Base-by-base conservation (phyloP, 345 rosid species). In the Eucalyptus pumila region DNA sequence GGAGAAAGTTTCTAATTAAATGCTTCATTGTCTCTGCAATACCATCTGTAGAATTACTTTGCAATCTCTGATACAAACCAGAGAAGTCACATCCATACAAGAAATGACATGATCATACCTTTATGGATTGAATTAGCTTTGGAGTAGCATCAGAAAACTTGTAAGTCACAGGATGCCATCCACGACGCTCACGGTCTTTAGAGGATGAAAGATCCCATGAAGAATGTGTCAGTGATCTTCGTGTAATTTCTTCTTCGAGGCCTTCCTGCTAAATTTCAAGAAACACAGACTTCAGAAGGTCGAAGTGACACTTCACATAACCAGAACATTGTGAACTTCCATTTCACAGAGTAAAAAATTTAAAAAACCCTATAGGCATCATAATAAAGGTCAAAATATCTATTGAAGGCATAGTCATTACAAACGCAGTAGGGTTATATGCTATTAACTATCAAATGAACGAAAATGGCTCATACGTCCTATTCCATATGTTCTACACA, bases 111-210 rank as follows among this genome's bases (percentile, higher is more conserved):
- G 45, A 21, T 47, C 9, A 32, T 95, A 97, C 99, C 99, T 94
- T 96, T 88, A 97, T 97, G 60, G 96, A 95, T 90, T 95, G 91
- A 88, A 97, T 65, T 56, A 97, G 96, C 87, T 14, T 49, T 40
- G 95, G 95, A 91, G 98, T 95, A 86, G 99, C 99, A 92, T 97
- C 99, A n/a, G 98, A 92, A 91, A 91, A 94, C 94, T 97, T 97
- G 87, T 97, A 96, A 65, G 96, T 95, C 87, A 94, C 93, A 87
- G 99, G 99, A 93, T 98, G 99, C 99, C 99, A 98, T 89, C 99
- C 99, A 40, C 97, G 98, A 88, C 99, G 99, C 88, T 94, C 93
- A 24, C 93, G 98, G 62, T 95, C 96, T 91, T 93, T 95, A 23
- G 98, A 91, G 86, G 99, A 94, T 40, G 99, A 92, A 88, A 95